A percentile compares a stretch with the other conserved stretches of the same genome.
Conservation (phyloP, 169 alveolate genomes). For the Plasmodium cynomolgi region DNA sequence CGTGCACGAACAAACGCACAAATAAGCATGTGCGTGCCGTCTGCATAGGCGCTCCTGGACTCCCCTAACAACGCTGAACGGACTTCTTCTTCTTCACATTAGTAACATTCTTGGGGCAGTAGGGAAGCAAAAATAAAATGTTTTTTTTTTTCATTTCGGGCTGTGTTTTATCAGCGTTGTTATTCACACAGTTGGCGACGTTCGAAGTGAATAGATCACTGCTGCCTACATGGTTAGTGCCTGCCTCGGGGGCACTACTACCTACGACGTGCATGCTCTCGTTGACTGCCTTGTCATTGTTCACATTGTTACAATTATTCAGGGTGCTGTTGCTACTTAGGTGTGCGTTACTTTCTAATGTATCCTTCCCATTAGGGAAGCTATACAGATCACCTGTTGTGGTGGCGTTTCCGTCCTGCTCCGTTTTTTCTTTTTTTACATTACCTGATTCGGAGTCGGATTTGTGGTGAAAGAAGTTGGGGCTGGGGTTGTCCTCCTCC, state of each 20-base stretch:
- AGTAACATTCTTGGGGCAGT: constrained; percentile 72
- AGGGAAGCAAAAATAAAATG: constrained; percentile 40
- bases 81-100: constrained; percentile 46
- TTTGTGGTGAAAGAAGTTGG: constrained; percentile 28
- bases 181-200: not conserved
- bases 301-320: constrained; percentile 14
- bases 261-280: not conserved
- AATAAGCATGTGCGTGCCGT: too few species aligned
- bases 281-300: not conserved
- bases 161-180: not conserved
- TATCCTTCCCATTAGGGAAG: not conserved
- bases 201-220: not conserved
- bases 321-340: not conserved
- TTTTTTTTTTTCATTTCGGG: constrained; percentile 31
- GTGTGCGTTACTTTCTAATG: not conserved
- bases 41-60: not conserved
- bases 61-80: constrained; percentile 22
- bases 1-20: not conserved
- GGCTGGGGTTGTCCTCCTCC: not conserved
- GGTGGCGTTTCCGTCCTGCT: not conserved
- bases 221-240: not conserved
- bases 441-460: constrained; percentile 70
- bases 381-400: not conserved
- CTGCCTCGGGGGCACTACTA: not conserved
- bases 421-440: constrained; percentile 13